These are phyloP conservation scores for Aspergillus ostianus DNA, from an alignment of 495 filamentous ascomycete genomes.

Conservation along the genomic window DNA sequence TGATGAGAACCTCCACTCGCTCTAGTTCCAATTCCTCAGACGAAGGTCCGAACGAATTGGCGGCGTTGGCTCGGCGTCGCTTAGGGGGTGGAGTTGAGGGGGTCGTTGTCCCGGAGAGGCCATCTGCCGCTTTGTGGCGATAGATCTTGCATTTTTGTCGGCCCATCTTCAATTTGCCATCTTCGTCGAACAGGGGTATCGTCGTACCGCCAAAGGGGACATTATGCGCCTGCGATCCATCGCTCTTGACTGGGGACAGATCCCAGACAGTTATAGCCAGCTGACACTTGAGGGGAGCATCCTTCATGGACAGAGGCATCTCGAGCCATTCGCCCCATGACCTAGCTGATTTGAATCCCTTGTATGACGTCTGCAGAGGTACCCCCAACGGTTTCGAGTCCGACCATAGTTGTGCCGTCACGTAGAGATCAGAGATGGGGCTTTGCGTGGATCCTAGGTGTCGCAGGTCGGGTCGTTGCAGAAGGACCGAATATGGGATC, in stretches of 20 bases:
- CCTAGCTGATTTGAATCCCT: constrained; percentile 74
- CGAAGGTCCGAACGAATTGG: constrained; percentile 44
- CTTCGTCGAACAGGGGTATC: constrained; percentile 82
- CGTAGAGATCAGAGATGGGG: constrained; percentile 80
- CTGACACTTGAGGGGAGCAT: constrained; percentile 72
- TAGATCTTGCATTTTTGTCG: constrained; percentile 88
- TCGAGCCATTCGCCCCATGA: constrained; percentile 96
- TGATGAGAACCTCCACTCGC: constrained; percentile 81
- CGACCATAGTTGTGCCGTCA: constrained; percentile 91
- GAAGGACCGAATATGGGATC: constrained; percentile 72
- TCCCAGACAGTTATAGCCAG: constrained; percentile 97
- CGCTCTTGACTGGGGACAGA: constrained; percentile 70
- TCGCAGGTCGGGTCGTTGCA: constrained; percentile 73
- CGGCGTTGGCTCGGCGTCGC: constrained; percentile 47
- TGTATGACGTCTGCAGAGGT: constrained; percentile 88
- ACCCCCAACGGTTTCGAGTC: constrained; percentile 93
- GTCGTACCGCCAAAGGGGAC: constrained; percentile 95
- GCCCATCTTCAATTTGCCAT: constrained; percentile 86
- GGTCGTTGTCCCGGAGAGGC: constrained; percentile 75
- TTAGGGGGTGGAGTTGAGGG: constrained; percentile 58
- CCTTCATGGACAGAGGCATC: constrained; percentile 77
- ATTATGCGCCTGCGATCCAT: constrained; percentile 65
- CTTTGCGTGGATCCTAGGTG: constrained; percentile 80
- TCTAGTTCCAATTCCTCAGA: constrained; percentile 72
- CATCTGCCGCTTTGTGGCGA: constrained; percentile 80